Conservation (phyloP, 805 yeast species). For the Yarrowia sp. region DNA sequence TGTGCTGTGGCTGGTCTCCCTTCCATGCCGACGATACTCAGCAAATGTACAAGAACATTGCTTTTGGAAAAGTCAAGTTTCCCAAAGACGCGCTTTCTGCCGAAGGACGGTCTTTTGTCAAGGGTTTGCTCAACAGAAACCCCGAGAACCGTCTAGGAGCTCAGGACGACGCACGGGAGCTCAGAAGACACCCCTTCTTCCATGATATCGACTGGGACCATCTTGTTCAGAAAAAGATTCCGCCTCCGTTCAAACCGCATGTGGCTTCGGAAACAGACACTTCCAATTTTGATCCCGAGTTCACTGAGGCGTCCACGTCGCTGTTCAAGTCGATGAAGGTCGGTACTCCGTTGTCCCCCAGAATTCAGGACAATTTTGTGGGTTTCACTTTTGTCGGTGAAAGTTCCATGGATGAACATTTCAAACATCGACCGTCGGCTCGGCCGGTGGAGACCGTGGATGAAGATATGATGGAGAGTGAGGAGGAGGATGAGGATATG, state of each 20-base stretch:
- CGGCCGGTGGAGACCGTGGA: conserved; percentile 19
- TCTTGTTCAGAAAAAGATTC: conserved; percentile 72
- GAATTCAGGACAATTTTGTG: conserved; percentile 91
- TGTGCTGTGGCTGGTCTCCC: conserved; percentile 99
- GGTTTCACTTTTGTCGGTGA: conserved; percentile 97
- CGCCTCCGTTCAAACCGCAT: conserved; percentile 97
- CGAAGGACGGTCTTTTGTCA: conserved; percentile 93
- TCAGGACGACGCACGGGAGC: conserved; percentile 84
- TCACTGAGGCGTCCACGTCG: conserved; percentile 87
- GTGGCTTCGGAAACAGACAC: conserved; percentile 88
- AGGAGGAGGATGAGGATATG: conserved; percentile 28
- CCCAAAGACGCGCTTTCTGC: conserved; percentile 92
- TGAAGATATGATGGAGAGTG: conserved; percentile 27
- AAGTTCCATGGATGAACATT: conserved; percentile 85
- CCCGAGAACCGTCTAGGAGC: conserved; percentile 95
- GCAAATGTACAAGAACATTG: conserved; percentile 98
- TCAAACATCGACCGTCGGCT: conserved; percentile 35
- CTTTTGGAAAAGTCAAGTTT: conserved; percentile 95
- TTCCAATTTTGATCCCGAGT: conserved; percentile 96
- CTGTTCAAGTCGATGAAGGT: conserved; percentile 54
- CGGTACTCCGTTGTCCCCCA: conserved; percentile 86
- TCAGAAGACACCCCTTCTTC: conserved; percentile 89
- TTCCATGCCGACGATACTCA: conserved; percentile 97
- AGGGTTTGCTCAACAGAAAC: conserved; percentile 90
- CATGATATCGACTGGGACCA: conserved; percentile 87